Evolutionary conservation across 2,329 filamentous ascomycete species (phyloP).

Genomic region (Apiospora sp.): DNA sequence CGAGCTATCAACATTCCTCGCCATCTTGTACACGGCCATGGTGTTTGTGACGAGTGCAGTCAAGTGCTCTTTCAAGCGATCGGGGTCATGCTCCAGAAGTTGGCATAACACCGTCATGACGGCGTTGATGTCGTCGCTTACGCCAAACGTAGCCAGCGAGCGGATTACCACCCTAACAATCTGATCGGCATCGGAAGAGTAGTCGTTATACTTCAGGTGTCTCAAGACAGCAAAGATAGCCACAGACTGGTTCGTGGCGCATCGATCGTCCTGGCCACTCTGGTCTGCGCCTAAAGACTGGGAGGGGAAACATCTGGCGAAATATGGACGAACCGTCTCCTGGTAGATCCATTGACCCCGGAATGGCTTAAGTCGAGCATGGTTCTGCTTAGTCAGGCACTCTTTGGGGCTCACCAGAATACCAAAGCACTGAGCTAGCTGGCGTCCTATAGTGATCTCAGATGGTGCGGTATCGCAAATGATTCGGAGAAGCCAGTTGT

Average conservation of each 20-base stretch:
- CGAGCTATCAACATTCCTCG: slow-evolving; percentile 35
- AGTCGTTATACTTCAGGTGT: slow-evolving; percentile 59
- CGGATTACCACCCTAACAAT: slow-evolving; percentile 60
- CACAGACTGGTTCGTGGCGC: slow-evolving; percentile 53
- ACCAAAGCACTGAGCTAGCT: slow-evolving; percentile 38
- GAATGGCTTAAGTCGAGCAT: slow-evolving; percentile 38
- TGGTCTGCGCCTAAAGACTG: not conserved
- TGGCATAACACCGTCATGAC: slow-evolving; percentile 58
- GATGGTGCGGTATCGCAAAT: slow-evolving; percentile 31
- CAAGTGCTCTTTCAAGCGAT: slow-evolving; percentile 56
- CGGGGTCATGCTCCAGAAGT: slow-evolving; percentile 55
- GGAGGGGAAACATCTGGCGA: slow-evolving; percentile 50
- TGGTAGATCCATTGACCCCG: slow-evolving; percentile 40
- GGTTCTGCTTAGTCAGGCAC: slow-evolving; percentile 38
- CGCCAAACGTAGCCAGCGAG: slow-evolving; percentile 51
- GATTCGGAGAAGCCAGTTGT: slow-evolving; percentile 35
- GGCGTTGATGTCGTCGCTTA: slow-evolving; percentile 53
- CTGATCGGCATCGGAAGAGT: slow-evolving; percentile 57
- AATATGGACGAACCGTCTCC: slow-evolving; percentile 42
- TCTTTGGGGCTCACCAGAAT: slow-evolving; percentile 40
- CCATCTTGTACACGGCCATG: slow-evolving; percentile 45
- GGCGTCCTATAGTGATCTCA: slow-evolving; percentile 35
- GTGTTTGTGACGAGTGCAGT: slow-evolving; percentile 57
- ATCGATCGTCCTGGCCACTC: slow-evolving; percentile 33
- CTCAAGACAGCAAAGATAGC: slow-evolving; percentile 57